Base-by-base conservation (phyloP, 441 rosid species). In the Corymbia calophylla region DNA sequence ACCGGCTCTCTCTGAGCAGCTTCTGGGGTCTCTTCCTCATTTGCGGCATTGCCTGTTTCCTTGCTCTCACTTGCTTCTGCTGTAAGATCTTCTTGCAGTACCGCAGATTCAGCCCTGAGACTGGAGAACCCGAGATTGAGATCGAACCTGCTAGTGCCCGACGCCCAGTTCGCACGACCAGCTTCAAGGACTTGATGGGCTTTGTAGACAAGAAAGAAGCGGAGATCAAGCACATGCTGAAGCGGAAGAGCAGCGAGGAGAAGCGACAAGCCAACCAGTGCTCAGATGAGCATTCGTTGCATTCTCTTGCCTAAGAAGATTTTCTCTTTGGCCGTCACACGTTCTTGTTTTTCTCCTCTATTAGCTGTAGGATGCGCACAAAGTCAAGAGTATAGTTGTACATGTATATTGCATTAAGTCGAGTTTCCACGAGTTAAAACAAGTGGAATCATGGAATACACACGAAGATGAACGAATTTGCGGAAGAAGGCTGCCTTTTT, bases 21-120 rank as follows among this genome's bases (percentile, higher is more conserved):
- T 98, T 98, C 87, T 98, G 99, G 99, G 99, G 99, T 18, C 93
- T 98, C 81, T 98, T 98, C 91, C 94, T 98, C 66, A 95, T 98
- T 27, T 95, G 97, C 66, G 99, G 98, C 88, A 48, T 93, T 62
- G 93, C 96, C 48, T 96, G 98, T 92, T 31, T 95, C 82, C 53
- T 95, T 53, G 94, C 97, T 23, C 97, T 98, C 18, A 21, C 88
- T 2, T 6, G 91, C 25, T 98, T 96, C 94, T 94, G 88, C 92
- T 95, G 90, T 86, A 94, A 92, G 92, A 90, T 96, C 85, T 66
- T 93, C 23, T 87, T 92, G 53, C 99, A 98, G 87, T 98, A 90
- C 93, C 94, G 95, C 16, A 91, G 92, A 91, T 95, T 96, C 89
- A 90, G 86, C 89, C 95, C 95, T 1, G 95, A 93, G 44, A 92